A percentile compares a stretch with the other conserved stretches of the same genome.
Conservation (phyloP, 2,329 filamentous ascomycete species). For the Colletotrichum endophyticum region DNA sequence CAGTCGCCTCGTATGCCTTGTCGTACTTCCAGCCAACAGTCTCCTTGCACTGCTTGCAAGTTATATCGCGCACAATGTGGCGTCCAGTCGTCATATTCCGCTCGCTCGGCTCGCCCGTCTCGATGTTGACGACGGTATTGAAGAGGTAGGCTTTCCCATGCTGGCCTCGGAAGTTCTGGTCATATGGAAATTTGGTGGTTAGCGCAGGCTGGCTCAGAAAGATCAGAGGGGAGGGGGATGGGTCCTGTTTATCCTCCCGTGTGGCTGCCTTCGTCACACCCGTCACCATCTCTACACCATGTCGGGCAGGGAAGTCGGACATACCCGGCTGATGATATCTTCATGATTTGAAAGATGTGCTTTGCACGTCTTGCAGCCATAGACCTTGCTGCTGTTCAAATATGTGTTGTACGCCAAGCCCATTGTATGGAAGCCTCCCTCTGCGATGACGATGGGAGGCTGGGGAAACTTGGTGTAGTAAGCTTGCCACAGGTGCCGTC, state of each 20-base stretch:
- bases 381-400: slow-evolving; percentile 84
- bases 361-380: slow-evolving; percentile 94
- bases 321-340: slow-evolving; percentile 91
- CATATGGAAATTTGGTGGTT: background rate
- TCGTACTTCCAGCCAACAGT: slow-evolving; percentile 99
- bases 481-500: background rate
- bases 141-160: slow-evolving; percentile 99
- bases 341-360: slow-evolving; percentile 94
- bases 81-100: slow-evolving; percentile 97
- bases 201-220: background rate
- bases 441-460: background rate
- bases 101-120: slow-evolving; percentile 82
- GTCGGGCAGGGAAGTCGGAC: slow-evolving; percentile 32
- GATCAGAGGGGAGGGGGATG: background rate
- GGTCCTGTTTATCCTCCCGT: background rate
- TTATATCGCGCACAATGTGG: slow-evolving; percentile 93
- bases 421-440: slow-evolving; percentile 57
- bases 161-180: slow-evolving; percentile 94
- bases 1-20: slow-evolving; percentile 87
- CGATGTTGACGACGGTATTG: slow-evolving; percentile 91
- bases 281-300: background rate
- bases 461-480: background rate
- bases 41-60: slow-evolving; percentile 88
- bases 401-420: slow-evolving; percentile 92
- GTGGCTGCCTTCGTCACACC: background rate